Evolutionary conservation across 768 basidiomycete species (phyloP).

Genomic region (Agaricus bisporus): DNA sequence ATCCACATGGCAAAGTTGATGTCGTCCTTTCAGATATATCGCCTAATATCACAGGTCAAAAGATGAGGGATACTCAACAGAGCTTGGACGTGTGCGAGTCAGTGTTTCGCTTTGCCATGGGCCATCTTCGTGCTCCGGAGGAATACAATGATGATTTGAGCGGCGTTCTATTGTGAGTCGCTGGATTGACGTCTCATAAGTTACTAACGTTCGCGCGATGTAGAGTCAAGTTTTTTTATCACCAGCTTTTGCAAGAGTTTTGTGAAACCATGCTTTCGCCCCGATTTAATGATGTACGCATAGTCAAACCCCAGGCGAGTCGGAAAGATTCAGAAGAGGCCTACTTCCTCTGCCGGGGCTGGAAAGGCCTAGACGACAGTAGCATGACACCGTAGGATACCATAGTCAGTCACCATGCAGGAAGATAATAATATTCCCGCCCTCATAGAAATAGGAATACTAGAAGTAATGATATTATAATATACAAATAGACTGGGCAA

Average conservation of each 20-base stretch:
- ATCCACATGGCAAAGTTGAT: constrained; percentile 49
- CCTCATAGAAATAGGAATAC: no score
- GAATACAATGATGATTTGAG: no score
- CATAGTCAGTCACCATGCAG: no score
- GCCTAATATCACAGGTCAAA: constrained; percentile 72
- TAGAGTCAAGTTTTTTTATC: no score
- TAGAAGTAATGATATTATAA: background rate
- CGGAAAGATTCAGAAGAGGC: constrained; percentile 74
- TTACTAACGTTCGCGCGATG: no score
- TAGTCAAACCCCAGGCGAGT: constrained; percentile 37
- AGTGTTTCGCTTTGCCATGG: constrained; percentile 76
- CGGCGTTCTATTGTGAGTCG: no score
- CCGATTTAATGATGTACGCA: constrained; percentile 40
- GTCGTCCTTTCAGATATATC: constrained; percentile 90
- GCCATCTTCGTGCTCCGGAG: constrained; percentile 31
- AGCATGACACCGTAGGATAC: no score
- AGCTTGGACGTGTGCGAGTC: constrained; percentile 71
- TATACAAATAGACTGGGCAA: background rate
- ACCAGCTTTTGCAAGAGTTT: no score
- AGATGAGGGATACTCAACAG: constrained; percentile 54
- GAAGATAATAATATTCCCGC: no score
- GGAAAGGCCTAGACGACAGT: constrained; percentile 27
- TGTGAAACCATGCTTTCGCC: constrained; percentile 21
- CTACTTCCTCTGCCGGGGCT: constrained; percentile 84
- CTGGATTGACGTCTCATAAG: no score